A percentile compares a stretch with the other conserved stretches of the same genome.
Evolutionary conservation across 768 basidiomycete species (phyloP).

Genomic region (Naganishia onofrii): DNA sequence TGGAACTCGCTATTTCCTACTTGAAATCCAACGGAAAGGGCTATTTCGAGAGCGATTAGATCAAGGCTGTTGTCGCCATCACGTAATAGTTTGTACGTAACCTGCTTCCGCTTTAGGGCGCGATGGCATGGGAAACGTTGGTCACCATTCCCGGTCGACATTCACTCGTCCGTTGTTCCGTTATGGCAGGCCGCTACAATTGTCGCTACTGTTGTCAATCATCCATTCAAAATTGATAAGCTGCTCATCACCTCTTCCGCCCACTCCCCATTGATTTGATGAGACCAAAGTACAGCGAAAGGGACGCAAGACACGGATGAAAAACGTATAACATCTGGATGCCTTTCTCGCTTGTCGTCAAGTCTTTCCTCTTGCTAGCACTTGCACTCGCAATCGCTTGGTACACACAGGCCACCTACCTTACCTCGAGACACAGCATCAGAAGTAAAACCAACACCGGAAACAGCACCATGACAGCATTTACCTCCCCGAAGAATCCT

Average conservation of each 20-base stretch:
- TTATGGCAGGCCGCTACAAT: background rate
- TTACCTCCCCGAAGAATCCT: slow-evolving; percentile 11
- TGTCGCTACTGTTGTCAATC: too few relatives aligned
- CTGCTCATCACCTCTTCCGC: background rate
- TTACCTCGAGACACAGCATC: background rate
- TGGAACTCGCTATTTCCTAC: too few relatives aligned
- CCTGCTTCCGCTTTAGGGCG: background rate
- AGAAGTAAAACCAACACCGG: too few relatives aligned
- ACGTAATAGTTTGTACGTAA: background rate
- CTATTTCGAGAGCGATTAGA: too few relatives aligned
- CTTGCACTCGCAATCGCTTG: slow-evolving; percentile 3
- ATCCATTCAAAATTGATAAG: background rate
- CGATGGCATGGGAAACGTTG: slow-evolving; percentile 1
- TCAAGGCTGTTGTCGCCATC: background rate
- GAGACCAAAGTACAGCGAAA: background rate
- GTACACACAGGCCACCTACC: slow-evolving; percentile 4
- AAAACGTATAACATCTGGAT: background rate
- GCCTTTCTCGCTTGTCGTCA: slow-evolving; percentile 2
- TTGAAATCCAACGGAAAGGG: too few relatives aligned
- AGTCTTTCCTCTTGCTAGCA: slow-evolving; percentile 1
- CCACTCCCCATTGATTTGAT: too few relatives aligned
- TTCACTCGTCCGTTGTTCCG: background rate
- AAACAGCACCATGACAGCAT: background rate
- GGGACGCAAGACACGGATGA: background rate
- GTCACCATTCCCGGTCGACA: background rate